phyloP scores from a whole-genome alignment of 805 yeast species.

The Suhomyces kilbournensis region DNA sequence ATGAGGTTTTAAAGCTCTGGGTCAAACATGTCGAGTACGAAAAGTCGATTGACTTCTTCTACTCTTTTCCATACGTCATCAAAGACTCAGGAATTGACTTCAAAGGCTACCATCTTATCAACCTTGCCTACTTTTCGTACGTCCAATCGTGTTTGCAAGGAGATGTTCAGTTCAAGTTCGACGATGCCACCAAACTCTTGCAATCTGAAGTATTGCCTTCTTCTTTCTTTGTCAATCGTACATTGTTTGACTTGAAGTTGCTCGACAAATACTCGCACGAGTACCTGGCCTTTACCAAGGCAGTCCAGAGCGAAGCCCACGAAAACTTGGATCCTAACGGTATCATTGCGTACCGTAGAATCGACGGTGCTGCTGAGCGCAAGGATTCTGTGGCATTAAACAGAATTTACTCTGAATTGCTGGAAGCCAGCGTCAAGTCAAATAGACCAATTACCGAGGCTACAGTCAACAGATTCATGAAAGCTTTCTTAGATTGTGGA shows the following conservation, averaged over 20 bases:
- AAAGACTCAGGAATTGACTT: conserved; percentile 9
- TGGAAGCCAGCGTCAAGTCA: conserved; percentile 20
- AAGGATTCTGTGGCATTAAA: conserved; percentile 19
- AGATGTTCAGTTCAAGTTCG: conserved; percentile 18
- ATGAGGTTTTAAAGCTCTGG: conserved; percentile 31
- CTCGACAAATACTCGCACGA: conserved; percentile 5
- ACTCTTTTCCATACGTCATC: conserved; percentile 6
- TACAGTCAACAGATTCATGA: conserved; percentile 45
- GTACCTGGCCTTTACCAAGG: conserved; percentile 2
- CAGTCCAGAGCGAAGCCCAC: conserved; percentile 10
- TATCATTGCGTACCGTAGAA: conserved; percentile 16
- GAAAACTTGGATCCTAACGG: conserved; percentile 37
- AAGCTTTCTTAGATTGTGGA: conserved; percentile 38
- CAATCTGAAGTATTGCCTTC: conserved; percentile 24
- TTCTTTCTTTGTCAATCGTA: conserved; percentile 13
- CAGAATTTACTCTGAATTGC: conserved; percentile 23
- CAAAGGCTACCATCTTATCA: conserved; percentile 15
- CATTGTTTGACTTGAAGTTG: conserved; percentile 16
- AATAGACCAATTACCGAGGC: conserved; percentile 36
- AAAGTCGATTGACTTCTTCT: conserved; percentile 6
- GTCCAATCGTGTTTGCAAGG: conserved; percentile 27
- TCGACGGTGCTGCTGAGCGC: conserved; percentile 18
- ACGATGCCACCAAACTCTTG: conserved; percentile 26
- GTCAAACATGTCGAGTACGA: conserved; percentile 29
- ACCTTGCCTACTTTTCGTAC: conserved; percentile 35